A percentile compares a stretch with the other conserved stretches of the same genome.
Evolutionary conservation across 2,329 filamentous ascomycete species (phyloP).

Genomic region (Trichophyton simii): DNA sequence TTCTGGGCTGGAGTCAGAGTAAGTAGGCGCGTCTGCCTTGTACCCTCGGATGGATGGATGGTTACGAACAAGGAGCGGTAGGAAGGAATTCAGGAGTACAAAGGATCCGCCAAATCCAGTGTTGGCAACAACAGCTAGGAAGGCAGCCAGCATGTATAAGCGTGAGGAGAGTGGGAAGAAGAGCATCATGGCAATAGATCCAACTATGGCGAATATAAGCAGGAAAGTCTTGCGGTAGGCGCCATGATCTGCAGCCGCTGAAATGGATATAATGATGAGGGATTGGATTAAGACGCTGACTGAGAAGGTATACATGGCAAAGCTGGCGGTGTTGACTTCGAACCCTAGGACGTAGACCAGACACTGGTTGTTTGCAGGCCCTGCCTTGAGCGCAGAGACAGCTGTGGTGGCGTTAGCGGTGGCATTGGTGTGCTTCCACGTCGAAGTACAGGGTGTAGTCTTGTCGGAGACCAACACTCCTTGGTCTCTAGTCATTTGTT

Average conservation of each 20-base stretch:
- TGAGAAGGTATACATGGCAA: slow-evolving; percentile 67
- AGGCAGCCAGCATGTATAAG: slow-evolving; percentile 65
- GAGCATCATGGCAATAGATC: slow-evolving; percentile 72
- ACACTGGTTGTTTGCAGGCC: slow-evolving; percentile 50
- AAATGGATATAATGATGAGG: slow-evolving; percentile 87
- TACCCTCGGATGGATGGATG: slow-evolving; percentile 48
- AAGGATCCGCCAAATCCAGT: slow-evolving; percentile 92
- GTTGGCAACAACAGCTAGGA: slow-evolving; percentile 82
- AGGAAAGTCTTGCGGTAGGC: slow-evolving; percentile 81
- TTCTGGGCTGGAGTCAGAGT: not conserved
- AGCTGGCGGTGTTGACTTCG: slow-evolving; percentile 57
- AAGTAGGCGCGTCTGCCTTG: slow-evolving; percentile 2
- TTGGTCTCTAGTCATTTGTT: slow-evolving; percentile 84
- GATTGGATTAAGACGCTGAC: slow-evolving; percentile 82
- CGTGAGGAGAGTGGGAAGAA: slow-evolving; percentile 67
- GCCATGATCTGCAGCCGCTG: slow-evolving; percentile 88
- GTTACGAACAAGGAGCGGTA: slow-evolving; percentile 79
- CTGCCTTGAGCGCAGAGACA: slow-evolving; percentile 12
- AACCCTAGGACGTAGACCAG: slow-evolving; percentile 68
- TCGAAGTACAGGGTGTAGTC: slow-evolving; percentile 59
- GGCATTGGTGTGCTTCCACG: slow-evolving; percentile 36
- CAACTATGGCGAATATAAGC: slow-evolving; percentile 69
- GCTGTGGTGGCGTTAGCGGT: not conserved
- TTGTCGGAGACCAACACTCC: slow-evolving; percentile 73
- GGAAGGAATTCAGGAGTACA: slow-evolving; percentile 86